Base-by-base conservation (phyloP, 306 rosid species). In the Vigna angularis region DNA sequence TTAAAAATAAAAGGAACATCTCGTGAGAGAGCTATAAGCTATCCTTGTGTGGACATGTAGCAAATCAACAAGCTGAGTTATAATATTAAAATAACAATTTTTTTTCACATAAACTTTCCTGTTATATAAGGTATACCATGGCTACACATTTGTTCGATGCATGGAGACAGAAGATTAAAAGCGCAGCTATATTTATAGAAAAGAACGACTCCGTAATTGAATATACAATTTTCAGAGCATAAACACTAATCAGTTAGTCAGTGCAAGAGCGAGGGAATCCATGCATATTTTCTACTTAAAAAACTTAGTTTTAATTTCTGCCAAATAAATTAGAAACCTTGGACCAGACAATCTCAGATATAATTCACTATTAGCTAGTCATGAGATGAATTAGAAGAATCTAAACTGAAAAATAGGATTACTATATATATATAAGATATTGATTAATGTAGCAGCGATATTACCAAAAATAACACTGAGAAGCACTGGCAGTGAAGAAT, bases 381-480 rank as follows among this genome's bases (percentile, higher is more conserved):
- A 20, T 66, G 53, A 66, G 32, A 66, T 66, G 17, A 66, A 20
- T 42, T 42, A 11, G 70, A 65, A 65, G 76, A 72, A 72, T 72
- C 65, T 72, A 53, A 72, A 72, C 50, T 36, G 53, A 53, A 45
- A 32, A 24, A 53, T 11, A 22, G 6, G 14, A 36, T 47, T 36
- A 17, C 52, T 22, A 55, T n/a, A 22, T 20, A 22, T 20, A 20
- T 62, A 34, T 62, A 62, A 62, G 24, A 20, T 24, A 52, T 52
- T 71, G 20, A 52, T 53, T 71, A 52, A 30, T 71, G 30, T 34
- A 53, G 12, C 4, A 36, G 76, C 34, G 64, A 32, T 20, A 11
- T 67, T 67, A 67, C 55, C 56, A 66, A 34, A 32, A 77, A 18
- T 44, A 56, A 48, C 61, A 74, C 53, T 17, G 79, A 75, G 49